Evolutionary conservation across 2,329 filamentous ascomycete genomes (phyloP), one percentile per base, ranked within the genome.

Genomic region (Exophiala phaeomuriformis): DNA sequence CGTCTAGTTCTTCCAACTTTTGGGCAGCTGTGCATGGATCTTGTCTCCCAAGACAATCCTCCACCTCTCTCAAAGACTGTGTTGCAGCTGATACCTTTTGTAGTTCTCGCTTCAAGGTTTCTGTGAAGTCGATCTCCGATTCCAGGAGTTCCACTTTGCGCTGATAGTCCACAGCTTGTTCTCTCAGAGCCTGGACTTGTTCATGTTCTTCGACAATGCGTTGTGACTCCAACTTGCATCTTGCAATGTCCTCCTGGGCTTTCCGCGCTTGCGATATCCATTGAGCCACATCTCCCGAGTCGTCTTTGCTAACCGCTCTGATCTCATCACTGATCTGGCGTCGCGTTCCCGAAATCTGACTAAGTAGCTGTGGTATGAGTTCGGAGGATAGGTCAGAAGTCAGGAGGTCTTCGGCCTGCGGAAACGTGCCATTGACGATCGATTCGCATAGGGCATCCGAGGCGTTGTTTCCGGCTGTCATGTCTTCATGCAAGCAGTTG

Each of bases 241-340:
- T 80, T 64, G 88, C 82, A 60, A 96, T 91, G 66, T 96, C 91
- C 57, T 84, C 80, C 68, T 95, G 88, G 5, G 96, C 79, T 49
- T 84, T 82, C 69, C 88, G 88, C 45, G 90, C 89, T 68, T 93
- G 88, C 48, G 77, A 73, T 52, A 94, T 87, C 91, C 91, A 97
- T 48, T 84, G 80, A 65, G 89, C 86, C 47, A 95, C 85, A 64
- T 94, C 86, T 37, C 84, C 80, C 52, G 84, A 86, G 12, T 83
- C 86, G 61, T 89, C 83, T 65, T 83, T 80, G 69, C 90, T 94
- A 57, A 93, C 81, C 27, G 75, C 69, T 60, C 84, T 85, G 54
- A 97, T 85, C 63, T 94, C 84, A 75, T 77, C 58, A 73, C 71
- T 28, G 71, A 69, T 43, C 82, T 72, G 41, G 73, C 70, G 53